These are phyloP conservation scores for Debaryomyces coudertii DNA, from an alignment of 1,139 yeast species.

Conservation along the genomic window DNA sequence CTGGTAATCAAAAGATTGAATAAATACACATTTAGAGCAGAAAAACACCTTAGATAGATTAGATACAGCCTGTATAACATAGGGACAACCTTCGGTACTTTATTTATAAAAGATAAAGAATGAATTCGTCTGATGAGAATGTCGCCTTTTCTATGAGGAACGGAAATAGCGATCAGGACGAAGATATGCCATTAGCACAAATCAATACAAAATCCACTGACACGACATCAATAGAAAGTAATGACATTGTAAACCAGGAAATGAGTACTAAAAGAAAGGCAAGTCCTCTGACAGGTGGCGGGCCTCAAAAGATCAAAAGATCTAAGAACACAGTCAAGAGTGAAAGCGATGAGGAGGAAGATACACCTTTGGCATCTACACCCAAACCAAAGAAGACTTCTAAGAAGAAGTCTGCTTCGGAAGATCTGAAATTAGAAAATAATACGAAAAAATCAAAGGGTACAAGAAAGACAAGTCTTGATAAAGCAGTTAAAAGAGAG, in stretches of 20 bases:
- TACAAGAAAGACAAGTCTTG: neutral
- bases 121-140: slow-evolving; percentile 24
- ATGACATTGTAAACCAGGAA: slow-evolving; percentile 9
- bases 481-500: slow-evolving; percentile 1
- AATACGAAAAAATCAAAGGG: slow-evolving; percentile 3
- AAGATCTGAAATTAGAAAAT: neutral
- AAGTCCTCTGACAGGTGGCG: neutral
- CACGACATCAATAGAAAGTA: slow-evolving; percentile 3
- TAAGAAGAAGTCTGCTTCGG: slow-evolving; percentile 3
- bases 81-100: neutral
- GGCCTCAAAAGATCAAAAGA: slow-evolving; percentile 6
- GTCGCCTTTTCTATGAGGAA: slow-evolving; percentile 16
- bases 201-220: slow-evolving; percentile 6
- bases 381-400: neutral
- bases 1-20: neutral
- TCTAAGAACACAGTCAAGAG: slow-evolving; percentile 5
- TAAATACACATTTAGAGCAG: neutral
- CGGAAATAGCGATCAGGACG: slow-evolving; percentile 10
- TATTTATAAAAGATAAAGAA: neutral
- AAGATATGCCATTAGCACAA: slow-evolving; percentile 16
- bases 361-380: slow-evolving; percentile 9
- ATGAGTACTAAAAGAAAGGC: slow-evolving; percentile 5
- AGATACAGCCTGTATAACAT: neutral
- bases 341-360: slow-evolving; percentile 10
- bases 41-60: neutral